Evolutionary conservation across 2,329 filamentous ascomycete species (phyloP).

Genomic region (Didymella exigua): DNA sequence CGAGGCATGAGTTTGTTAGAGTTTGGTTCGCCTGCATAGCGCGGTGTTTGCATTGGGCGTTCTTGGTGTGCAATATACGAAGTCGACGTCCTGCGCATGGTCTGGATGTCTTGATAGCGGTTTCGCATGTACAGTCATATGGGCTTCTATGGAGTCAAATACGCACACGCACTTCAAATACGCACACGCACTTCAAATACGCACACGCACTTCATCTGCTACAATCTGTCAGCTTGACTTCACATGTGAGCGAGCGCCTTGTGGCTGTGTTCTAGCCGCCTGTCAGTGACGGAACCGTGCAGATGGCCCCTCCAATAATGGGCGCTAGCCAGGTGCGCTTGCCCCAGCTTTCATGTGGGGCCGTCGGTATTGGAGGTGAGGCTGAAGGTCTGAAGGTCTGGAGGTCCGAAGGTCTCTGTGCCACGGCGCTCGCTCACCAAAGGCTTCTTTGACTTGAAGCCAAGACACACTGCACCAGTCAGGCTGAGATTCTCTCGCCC

Average conservation of each 20-base stretch:
- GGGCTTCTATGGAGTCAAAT: too few species aligned
- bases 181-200: neutral
- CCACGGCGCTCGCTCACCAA: neutral
- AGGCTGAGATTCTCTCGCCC: neutral
- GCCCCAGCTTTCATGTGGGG: constrained; percentile 14
- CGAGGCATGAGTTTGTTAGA: constrained; percentile 16
- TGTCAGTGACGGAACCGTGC: neutral
- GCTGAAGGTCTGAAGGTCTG: too few species aligned
- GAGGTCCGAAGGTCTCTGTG: too few species aligned
- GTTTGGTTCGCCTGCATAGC: constrained; percentile 44
- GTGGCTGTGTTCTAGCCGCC: constrained; percentile 2
- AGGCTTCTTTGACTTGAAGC: neutral
- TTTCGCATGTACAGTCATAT: constrained; percentile 6
- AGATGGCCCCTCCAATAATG: neutral
- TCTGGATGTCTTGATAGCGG: constrained; percentile 11
- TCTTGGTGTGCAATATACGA: constrained; percentile 17
- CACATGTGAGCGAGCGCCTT: neutral
- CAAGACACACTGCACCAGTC: neutral
- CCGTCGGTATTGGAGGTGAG: constrained; percentile 1
- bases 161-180: neutral
- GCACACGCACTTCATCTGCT: neutral
- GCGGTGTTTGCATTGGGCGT: constrained; percentile 45
- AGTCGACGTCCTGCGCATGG: constrained; percentile 8
- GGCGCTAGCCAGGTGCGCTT: constrained; percentile 4
- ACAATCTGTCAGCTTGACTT: neutral